Evolutionary conservation across 2,329 filamentous ascomycete genomes (phyloP).

Genomic region (Lasiodiplodia citricola): DNA sequence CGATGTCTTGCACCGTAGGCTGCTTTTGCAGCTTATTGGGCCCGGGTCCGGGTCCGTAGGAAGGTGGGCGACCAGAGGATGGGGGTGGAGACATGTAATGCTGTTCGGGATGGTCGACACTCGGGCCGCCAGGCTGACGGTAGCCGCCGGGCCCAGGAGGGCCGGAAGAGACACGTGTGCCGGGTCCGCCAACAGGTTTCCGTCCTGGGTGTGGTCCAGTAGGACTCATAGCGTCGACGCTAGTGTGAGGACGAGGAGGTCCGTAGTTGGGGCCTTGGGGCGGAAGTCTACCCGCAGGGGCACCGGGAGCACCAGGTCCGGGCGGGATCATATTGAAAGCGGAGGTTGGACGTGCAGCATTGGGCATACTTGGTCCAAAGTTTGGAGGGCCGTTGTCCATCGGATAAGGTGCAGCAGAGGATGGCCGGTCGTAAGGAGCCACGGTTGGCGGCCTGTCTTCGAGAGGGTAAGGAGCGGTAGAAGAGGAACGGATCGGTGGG

Average conservation of each 20-base stretch:
- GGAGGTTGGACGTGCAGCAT: conserved; percentile 49
- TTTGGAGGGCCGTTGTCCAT: conserved; percentile 67
- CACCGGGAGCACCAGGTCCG: conserved; percentile 31
- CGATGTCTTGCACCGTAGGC: conserved; percentile 42
- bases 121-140: conserved; percentile 46
- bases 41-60: conserved; percentile 49
- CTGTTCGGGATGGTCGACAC: conserved; percentile 42
- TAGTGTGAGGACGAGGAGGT: conserved; percentile 45
- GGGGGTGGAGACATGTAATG: conserved; percentile 40
- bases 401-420: conserved; percentile 72
- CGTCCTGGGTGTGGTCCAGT: conserved; percentile 40
- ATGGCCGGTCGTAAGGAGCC: conserved; percentile 47
- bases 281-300: conserved; percentile 33
- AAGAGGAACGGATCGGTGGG: conserved; percentile 39
- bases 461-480: conserved; percentile 50
- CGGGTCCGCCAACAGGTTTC: conserved; percentile 28
- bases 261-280: conserved; percentile 33
- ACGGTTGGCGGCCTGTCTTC: conserved; percentile 49
- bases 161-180: conserved; percentile 36
- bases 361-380: conserved; percentile 39
- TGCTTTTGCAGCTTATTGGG: conserved; percentile 50
- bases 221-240: conserved; percentile 41
- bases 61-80: conserved; percentile 47
- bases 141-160: conserved; percentile 38
- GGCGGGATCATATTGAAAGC: conserved; percentile 58